These are phyloP conservation scores for Musa balbisiana DNA, from an alignment of 202 grass and related monocot genomes.

Conservation along the genomic window DNA sequence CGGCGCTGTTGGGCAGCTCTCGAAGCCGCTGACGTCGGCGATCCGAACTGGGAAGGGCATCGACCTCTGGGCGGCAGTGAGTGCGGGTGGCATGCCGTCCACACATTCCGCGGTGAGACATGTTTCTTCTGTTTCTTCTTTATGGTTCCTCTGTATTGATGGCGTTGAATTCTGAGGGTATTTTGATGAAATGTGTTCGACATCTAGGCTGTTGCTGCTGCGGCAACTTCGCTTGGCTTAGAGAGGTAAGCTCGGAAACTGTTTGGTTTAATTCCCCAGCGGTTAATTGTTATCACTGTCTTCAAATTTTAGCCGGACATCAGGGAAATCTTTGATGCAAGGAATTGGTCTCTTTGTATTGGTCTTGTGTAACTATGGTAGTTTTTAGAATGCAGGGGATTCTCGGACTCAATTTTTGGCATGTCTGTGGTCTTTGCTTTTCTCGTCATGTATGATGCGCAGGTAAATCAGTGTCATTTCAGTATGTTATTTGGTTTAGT, in stretches of 20 bases:
- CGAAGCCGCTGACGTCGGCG: slow-evolving; percentile 61
- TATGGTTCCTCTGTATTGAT: not conserved
- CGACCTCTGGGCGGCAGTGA: slow-evolving; percentile 41
- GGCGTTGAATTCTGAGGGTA: not conserved
- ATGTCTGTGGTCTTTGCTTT: slow-evolving; percentile 86
- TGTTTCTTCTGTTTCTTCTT: not conserved
- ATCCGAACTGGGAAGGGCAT: slow-evolving; percentile 27
- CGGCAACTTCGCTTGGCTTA: slow-evolving; percentile 55
- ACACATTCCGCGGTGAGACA: slow-evolving; percentile 27
- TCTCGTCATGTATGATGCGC: slow-evolving; percentile 93
- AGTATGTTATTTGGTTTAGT: not conserved
- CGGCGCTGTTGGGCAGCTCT: slow-evolving; percentile 51
- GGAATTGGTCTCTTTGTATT: not conserved
- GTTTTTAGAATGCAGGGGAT: slow-evolving; percentile 63
- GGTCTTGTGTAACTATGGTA: slow-evolving; percentile 15
- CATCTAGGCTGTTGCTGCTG: slow-evolving; percentile 60
- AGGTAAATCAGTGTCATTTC: slow-evolving; percentile 34
- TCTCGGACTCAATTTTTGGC: slow-evolving; percentile 83
- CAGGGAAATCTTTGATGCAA: no score
- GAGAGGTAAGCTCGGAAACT: slow-evolving; percentile 58
- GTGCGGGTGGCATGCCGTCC: slow-evolving; percentile 84
- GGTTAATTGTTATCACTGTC: no score
- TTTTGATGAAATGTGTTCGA: slow-evolving; percentile 21
- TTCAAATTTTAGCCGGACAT: not conserved
- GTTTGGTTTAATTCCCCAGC: not conserved